Conservation (phyloP, 2,329 filamentous ascomycete genomes). For the Didymella lethalis region DNA sequence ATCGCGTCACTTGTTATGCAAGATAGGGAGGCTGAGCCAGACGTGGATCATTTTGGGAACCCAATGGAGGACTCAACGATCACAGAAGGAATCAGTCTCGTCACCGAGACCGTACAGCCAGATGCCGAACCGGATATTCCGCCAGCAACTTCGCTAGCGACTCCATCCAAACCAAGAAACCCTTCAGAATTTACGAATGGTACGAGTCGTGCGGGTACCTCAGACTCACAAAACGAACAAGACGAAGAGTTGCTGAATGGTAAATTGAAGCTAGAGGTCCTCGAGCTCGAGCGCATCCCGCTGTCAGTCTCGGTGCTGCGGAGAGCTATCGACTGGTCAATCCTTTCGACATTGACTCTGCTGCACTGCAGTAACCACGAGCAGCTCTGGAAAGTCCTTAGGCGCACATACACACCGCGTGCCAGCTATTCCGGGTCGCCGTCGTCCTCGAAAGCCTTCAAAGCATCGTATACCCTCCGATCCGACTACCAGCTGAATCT, state of each 20-base stretch:
- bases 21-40: conserved; percentile 42
- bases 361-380: conserved; percentile 77
- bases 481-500: conserved; percentile 63
- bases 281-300: conserved; percentile 78
- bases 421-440: conserved; percentile 44
- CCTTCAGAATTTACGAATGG: conserved; percentile 7
- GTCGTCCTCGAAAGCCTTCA: conserved; percentile 48
- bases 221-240: conserved; percentile 11
- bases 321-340: conserved; percentile 76
- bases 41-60: conserved; percentile 40
- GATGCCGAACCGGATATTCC: conserved; percentile 12
- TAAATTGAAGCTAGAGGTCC: conserved; percentile 71
- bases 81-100: conserved; percentile 38
- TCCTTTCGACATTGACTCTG: conserved; percentile 74
- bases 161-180: conserved; percentile 3
- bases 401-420: conserved; percentile 59
- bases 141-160: conserved; percentile 13
- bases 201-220: conserved; percentile 9
- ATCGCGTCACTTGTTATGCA: conserved; percentile 32
- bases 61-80: conserved; percentile 34
- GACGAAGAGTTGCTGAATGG: conserved; percentile 58
- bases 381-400: conserved; percentile 75
- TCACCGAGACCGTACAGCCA: conserved; percentile 29
- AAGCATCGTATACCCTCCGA: conserved; percentile 50
- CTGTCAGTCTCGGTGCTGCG: conserved; percentile 76